These are phyloP conservation scores for Wickerhamiella dianesei DNA, from an alignment of 805 yeast genomes.

Conservation along the genomic window DNA sequence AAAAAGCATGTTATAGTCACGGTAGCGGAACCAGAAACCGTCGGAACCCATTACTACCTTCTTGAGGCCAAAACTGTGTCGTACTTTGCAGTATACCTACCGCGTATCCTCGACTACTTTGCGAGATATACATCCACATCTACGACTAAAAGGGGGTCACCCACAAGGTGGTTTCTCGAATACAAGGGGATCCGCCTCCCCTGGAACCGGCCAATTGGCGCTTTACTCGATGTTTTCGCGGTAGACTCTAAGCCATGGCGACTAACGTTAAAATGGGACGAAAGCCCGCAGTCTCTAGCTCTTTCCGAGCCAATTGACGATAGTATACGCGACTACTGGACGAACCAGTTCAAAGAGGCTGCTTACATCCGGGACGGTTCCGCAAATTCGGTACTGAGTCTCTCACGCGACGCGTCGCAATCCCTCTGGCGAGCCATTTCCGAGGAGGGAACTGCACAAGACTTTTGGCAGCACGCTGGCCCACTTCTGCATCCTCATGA, in stretches of 20 bases:
- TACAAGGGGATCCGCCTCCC: slow-evolving; percentile 7
- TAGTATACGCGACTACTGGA: slow-evolving; percentile 41
- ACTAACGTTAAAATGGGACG: slow-evolving; percentile 33
- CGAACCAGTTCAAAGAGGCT: slow-evolving; percentile 72
- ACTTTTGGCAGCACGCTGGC: slow-evolving; percentile 21
- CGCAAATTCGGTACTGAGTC: slow-evolving; percentile 67
- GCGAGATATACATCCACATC: too few species aligned
- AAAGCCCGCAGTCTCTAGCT: slow-evolving; percentile 34
- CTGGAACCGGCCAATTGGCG: slow-evolving; percentile 17
- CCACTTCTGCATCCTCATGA: slow-evolving; percentile 12
- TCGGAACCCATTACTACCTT: slow-evolving; percentile 12
- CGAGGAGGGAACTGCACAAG: slow-evolving; percentile 10
- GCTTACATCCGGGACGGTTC: slow-evolving; percentile 62
- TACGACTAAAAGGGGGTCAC: too few species aligned
- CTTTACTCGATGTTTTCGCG: slow-evolving; percentile 11
- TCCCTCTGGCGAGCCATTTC: slow-evolving; percentile 35
- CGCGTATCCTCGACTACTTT: slow-evolving; percentile 12
- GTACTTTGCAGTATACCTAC: slow-evolving; percentile 10
- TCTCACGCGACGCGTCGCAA: slow-evolving; percentile 49
- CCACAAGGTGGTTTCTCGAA: slow-evolving; percentile 13
- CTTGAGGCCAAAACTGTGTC: slow-evolving; percentile 9
- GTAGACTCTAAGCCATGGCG: slow-evolving; percentile 31
- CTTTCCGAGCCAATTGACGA: slow-evolving; percentile 15
- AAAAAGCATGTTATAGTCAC: slow-evolving; percentile 4
- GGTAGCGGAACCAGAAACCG: slow-evolving; percentile 11